A percentile compares a stretch with the other conserved stretches of the same genome.
phyloP scores from a whole-genome alignment of 768 basidiomycete species.

The Mycena epipterygia region DNA sequence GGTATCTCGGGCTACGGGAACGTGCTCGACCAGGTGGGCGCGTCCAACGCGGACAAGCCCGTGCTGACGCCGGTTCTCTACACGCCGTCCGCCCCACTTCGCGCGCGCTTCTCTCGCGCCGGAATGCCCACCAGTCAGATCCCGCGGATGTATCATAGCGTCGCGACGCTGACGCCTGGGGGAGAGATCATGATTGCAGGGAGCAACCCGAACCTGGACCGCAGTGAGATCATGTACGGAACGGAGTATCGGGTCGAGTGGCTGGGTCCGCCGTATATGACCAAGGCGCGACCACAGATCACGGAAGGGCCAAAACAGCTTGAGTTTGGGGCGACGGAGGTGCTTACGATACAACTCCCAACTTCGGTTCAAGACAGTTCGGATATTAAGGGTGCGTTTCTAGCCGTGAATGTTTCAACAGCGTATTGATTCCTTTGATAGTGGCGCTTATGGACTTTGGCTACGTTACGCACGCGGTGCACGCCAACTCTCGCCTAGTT shows the following conservation, averaged over 20 bases:
- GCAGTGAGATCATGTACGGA: slow-evolving; percentile 78
- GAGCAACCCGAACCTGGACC: slow-evolving; percentile 87
- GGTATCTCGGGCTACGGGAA: slow-evolving; percentile 88
- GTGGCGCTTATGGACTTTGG: slow-evolving; percentile 87
- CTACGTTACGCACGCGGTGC: slow-evolving; percentile 83
- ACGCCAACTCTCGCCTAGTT: slow-evolving; percentile 83
- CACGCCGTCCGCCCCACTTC: slow-evolving; percentile 64
- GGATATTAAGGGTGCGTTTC: slow-evolving; percentile 63
- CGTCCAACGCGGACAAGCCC: slow-evolving; percentile 84
- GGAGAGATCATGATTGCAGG: slow-evolving; percentile 85
- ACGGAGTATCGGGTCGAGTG: slow-evolving; percentile 94
- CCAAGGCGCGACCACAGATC: slow-evolving; percentile 68
- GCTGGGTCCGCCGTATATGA: slow-evolving; percentile 88
- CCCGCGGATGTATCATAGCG: slow-evolving; percentile 86
- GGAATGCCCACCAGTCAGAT: slow-evolving; percentile 77
- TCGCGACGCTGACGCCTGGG: slow-evolving; percentile 80
- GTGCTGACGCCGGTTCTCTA: slow-evolving; percentile 80
- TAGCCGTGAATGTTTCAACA: slow-evolving; percentile 3
- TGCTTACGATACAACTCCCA: slow-evolving; percentile 60
- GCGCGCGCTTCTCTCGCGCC: slow-evolving; percentile 68
- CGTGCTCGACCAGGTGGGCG: slow-evolving; percentile 75
- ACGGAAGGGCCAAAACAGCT: slow-evolving; percentile 50
- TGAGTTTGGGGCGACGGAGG: slow-evolving; percentile 59
- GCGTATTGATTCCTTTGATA: slow-evolving; percentile 40
- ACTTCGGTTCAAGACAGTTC: slow-evolving; percentile 45